These are phyloP conservation scores for Silene uniflora DNA, from an alignment of 148 eudicot species.

Conservation along the genomic window DNA sequence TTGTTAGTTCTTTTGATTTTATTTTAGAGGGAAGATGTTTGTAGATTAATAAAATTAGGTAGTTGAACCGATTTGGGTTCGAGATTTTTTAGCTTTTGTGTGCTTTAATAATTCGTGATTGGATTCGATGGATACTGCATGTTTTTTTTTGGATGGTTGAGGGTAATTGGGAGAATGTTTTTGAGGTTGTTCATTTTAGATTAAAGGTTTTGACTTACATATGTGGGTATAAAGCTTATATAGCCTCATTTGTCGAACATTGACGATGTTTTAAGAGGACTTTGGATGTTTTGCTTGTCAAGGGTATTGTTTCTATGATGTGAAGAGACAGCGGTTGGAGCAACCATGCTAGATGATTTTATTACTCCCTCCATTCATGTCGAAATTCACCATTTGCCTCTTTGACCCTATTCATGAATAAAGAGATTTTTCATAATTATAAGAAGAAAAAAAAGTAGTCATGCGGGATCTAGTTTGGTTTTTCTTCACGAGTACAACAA, in stretches of 20 bases:
- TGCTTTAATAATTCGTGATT: neutral
- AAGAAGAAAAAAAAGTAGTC: too few relatives aligned
- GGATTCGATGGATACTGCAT: neutral
- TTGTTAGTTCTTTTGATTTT: neutral
- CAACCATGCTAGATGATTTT: neutral
- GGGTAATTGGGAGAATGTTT: neutral
- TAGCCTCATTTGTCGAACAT: neutral
- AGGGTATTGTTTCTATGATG: neutral
- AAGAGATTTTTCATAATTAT: too few relatives aligned
- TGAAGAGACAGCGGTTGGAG: neutral
- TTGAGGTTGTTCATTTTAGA: neutral
- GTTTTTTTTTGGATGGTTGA: neutral
- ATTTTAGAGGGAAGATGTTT: neutral
- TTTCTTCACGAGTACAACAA: too few relatives aligned
- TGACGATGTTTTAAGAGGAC: neutral
- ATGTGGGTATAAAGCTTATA: neutral
- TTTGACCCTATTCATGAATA: too few relatives aligned
- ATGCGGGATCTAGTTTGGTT: too few relatives aligned
- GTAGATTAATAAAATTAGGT: neutral
- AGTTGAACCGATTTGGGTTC: neutral
- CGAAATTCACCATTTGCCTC: too few relatives aligned
- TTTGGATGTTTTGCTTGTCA: neutral
- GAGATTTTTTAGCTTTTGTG: neutral
- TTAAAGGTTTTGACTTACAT: neutral
- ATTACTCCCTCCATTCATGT: neutral